Evolutionary conservation across 2,329 filamentous ascomycete species (phyloP).

Genomic region (Talaromyces sp.): DNA sequence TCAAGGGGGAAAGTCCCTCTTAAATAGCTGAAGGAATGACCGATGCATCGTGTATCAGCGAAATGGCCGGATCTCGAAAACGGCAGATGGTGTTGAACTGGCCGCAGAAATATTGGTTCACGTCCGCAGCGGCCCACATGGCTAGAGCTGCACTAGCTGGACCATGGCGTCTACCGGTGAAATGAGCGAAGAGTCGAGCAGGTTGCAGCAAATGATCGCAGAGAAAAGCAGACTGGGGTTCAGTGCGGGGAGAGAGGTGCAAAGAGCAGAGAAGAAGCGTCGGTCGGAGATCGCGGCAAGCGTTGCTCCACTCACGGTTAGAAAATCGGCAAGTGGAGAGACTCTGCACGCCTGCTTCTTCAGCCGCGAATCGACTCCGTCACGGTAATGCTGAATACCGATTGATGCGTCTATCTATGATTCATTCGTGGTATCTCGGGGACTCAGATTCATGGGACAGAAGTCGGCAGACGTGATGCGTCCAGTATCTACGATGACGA

Average conservation of each 20-base stretch:
- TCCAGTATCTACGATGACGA: background rate
- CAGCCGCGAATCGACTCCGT: background rate
- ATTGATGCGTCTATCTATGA: background rate
- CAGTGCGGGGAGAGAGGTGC: conserved; percentile 1
- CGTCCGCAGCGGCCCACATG: conserved; percentile 1
- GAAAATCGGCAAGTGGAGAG: conserved; percentile 19
- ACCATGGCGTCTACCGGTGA: background rate
- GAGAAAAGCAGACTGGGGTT: background rate
- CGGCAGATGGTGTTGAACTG: conserved; percentile 6
- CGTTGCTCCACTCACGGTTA: conserved; percentile 13
- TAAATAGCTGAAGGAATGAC: background rate
- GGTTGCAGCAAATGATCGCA: background rate
- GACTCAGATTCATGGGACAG: background rate
- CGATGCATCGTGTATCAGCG: background rate
- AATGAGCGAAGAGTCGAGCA: background rate
- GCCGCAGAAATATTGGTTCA: background rate
- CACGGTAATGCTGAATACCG: background rate
- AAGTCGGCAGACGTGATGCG: background rate
- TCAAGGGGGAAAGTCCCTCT: background rate
- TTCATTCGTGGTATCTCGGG: background rate
- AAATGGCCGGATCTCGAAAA: conserved; percentile 8
- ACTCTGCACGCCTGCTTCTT: background rate
- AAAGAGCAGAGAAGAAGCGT: background rate
- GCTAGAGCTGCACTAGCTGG: background rate
- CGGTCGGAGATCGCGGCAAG: conserved; percentile 8